phyloP scores from a whole-genome alignment of 208 protist genomes.

The Acanthamoeba royreba region DNA sequence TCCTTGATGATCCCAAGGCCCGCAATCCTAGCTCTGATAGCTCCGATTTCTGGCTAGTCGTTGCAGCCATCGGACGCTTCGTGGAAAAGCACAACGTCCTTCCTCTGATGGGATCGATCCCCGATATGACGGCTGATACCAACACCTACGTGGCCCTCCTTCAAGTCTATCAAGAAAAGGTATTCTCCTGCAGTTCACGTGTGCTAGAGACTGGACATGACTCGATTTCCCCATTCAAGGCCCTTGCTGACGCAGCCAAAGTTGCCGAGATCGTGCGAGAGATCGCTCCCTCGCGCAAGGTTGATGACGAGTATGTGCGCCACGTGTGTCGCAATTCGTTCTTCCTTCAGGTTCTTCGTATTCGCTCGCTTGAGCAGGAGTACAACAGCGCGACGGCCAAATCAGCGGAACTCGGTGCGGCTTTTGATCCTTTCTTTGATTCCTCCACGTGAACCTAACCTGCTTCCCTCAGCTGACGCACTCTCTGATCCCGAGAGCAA shows the following conservation, averaged over 20 bases:
- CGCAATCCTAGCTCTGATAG: not conserved
- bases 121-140: constrained; percentile 95
- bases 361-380: constrained; percentile 65
- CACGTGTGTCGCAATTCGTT: constrained; percentile 66
- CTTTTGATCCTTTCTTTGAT: not conserved
- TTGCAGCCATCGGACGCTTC: constrained; percentile 72
- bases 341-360: constrained; percentile 59
- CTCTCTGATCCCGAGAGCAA: constrained; percentile 40
- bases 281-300: not conserved
- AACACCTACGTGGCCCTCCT: constrained; percentile 59
- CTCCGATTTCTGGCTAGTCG: constrained; percentile 77
- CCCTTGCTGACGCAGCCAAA: constrained; percentile 33
- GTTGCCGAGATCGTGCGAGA: constrained; percentile 32
- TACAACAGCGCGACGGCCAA: constrained; percentile 40
- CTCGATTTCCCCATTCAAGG: not conserved
- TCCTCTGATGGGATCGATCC: constrained; percentile 87
- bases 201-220: not conserved
- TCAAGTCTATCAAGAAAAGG: constrained; percentile 33
- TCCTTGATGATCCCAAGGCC: constrained; percentile 68
- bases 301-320: constrained; percentile 57
- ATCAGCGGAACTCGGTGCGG: not conserved
- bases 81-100: constrained; percentile 69
- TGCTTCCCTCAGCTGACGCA: not conserved
- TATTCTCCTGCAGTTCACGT: not conserved
- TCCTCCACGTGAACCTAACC: not conserved